A percentile compares a stretch with the other conserved stretches of the same genome.
Conservation (phyloP, 148 eudicot species). For the Hydrangea macrophylla region DNA sequence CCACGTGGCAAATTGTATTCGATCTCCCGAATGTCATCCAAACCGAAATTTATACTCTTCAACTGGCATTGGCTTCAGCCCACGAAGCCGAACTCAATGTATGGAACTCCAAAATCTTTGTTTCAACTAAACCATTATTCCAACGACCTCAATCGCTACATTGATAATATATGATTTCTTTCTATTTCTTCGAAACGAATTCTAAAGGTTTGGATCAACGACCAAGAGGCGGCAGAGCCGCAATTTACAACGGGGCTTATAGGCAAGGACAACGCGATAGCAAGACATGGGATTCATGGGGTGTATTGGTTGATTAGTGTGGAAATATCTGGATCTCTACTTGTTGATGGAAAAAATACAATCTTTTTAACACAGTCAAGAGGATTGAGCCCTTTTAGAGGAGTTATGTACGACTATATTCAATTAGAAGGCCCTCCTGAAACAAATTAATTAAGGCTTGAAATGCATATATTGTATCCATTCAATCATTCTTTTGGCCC, state of each 20-base stretch:
- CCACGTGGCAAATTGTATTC: conserved; percentile 68
- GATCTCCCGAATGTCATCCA: conserved; percentile 32
- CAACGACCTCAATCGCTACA: too few relatives aligned
- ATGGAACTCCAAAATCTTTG: not conserved
- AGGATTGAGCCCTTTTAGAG: conserved; percentile 23
- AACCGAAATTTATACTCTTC: conserved; percentile 45
- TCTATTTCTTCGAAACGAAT: not conserved
- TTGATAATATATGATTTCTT: too few relatives aligned
- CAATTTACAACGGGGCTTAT: conserved; percentile 47
- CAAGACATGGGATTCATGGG: conserved; percentile 82
- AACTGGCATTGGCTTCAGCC: conserved; percentile 70
- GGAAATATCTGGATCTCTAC: conserved; percentile 21
- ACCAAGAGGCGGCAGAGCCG: conserved; percentile 28
- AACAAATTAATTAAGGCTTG: not conserved
- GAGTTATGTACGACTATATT: conserved; percentile 72
- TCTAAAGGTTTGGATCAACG: conserved; percentile 63
- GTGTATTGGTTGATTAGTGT: conserved; percentile 41
- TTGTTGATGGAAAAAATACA: conserved; percentile 37
- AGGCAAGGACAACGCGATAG: conserved; percentile 67
- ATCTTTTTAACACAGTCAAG: conserved; percentile 50
- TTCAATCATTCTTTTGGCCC: too few relatives aligned
- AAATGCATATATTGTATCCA: not conserved
- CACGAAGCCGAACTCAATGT: conserved; percentile 64
- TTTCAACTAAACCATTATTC: too few relatives aligned
- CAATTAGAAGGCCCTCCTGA: conserved; percentile 61